Evolutionary conservation across 1,284 basidiomycete genomes (phyloP), one percentile per base, ranked within the genome.

Genomic region (Chondrostereum purpureum): DNA sequence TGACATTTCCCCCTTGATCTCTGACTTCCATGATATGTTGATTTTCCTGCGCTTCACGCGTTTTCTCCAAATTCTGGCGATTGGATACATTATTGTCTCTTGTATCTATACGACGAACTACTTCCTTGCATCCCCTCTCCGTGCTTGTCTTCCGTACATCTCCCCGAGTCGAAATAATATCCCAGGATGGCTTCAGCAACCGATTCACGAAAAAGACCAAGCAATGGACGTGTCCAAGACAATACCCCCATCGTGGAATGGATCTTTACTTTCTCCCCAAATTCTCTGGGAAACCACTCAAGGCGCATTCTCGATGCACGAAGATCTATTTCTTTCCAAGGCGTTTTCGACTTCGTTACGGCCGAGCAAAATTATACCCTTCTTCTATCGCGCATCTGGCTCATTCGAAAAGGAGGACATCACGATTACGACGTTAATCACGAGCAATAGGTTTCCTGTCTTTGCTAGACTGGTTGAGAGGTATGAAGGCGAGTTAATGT

Each of bases 341-440:
- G 77, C 79, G 2, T 86, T 88, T 54, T 65, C 81, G 2, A 69
- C 70, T 46, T 76, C 78, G 12, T 75, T 85, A 72, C 74, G 77
- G 34, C 86, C 87, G 0, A 81, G 74, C 55, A 79, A 80, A 53
- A 77, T 90, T 43, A 72, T 88, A 14, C 89, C 89, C 0, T 92
- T 82, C 65, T 91, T 83, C 61, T 88, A 88, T 60, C 77, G 78
- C 45, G 83, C 83, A 2, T 61, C 64, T 34, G 69, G 68, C 3
- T 49, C 50, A 4, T 68, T 78, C 47, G 69, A 78, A 22, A 50
- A 61, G 10, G 73, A 83, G 36, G 89, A 91, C 52, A 79, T 92
- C 39, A 90, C 89, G 1, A 78, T 92, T 46, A 87, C 88, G 1
- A 92, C 89, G 1, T 71, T 91, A 21, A 81, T 92, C 21, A 92